Percentiles rank a stretch among this genome's conserved stretches.
Evolutionary conservation across 1,139 yeast genomes (phyloP).

Genomic region (Saccharomycopsis hybrid): DNA sequence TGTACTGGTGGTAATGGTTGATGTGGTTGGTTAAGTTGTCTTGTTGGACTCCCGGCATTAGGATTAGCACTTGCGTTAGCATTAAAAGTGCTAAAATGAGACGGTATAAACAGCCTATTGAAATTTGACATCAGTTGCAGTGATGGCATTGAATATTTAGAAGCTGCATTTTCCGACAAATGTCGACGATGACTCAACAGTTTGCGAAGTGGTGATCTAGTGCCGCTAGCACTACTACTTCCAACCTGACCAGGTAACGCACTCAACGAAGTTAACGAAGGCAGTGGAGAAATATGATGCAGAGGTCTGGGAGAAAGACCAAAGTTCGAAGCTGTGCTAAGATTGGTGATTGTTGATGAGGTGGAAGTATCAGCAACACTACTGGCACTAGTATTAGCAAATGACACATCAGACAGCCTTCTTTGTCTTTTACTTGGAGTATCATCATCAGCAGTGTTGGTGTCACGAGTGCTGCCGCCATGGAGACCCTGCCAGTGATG

Average conservation of each 20-base stretch:
- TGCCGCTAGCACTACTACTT: not conserved
- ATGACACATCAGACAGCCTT: not conserved
- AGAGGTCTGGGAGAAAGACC: not conserved
- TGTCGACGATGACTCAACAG: not conserved
- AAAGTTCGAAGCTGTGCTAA: not conserved
- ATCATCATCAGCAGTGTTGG: not conserved
- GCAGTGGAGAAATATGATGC: not conserved
- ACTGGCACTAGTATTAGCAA: not conserved
- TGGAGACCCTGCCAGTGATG: constrained; percentile 20
- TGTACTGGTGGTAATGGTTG: too few relatives aligned
- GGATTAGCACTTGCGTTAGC: too few relatives aligned
- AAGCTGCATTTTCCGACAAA: not conserved
- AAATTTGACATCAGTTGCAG: too few relatives aligned
- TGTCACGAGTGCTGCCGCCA: not conserved
- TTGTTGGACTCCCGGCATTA: too few relatives aligned
- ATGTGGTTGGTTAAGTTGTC: too few relatives aligned
- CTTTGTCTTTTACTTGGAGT: not conserved
- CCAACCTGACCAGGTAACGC: not conserved
- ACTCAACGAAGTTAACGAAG: not conserved
- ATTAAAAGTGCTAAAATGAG: too few relatives aligned
- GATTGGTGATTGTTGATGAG: too few relatives aligned
- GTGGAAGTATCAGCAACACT: not conserved
- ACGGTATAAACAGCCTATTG: too few relatives aligned
- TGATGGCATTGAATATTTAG: not conserved
- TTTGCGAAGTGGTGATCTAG: constrained; percentile 1